Evolutionary conservation across 2,329 filamentous ascomycete genomes (phyloP).

Genomic region (Trichoderma simmonsii): DNA sequence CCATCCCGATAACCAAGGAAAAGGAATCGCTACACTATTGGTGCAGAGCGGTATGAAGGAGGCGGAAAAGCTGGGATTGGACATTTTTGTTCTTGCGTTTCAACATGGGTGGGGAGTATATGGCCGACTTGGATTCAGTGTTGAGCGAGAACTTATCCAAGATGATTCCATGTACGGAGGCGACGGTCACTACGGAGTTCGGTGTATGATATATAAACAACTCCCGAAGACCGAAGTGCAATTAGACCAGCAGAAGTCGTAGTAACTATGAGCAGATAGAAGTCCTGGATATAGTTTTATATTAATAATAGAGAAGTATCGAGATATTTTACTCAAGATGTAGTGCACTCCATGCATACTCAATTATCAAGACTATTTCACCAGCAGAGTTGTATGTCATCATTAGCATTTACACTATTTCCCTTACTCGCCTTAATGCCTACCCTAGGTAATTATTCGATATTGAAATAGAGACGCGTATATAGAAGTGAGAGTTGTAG

Average conservation of each 20-base stretch:
- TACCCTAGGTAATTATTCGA: neutral
- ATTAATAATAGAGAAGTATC: too few relatives aligned
- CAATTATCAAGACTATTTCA: neutral
- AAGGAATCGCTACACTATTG: constrained; percentile 27
- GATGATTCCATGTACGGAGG: constrained; percentile 24
- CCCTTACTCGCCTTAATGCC: neutral
- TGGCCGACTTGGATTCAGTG: constrained; percentile 26
- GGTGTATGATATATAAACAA: constrained; percentile 1
- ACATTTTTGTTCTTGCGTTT: constrained; percentile 26
- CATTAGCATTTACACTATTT: neutral
- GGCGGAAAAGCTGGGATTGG: constrained; percentile 26
- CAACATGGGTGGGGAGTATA: constrained; percentile 26
- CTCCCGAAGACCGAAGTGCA: neutral
- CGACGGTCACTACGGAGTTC: neutral
- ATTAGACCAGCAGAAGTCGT: too few relatives aligned
- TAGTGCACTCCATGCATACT: neutral
- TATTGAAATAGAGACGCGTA: neutral
- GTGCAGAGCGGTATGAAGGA: constrained; percentile 26
- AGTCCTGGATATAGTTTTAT: neutral
- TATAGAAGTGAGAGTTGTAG: neutral
- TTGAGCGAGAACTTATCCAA: constrained; percentile 25
- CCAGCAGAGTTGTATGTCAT: neutral
- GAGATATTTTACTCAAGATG: neutral
- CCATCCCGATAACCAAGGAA: constrained; percentile 28
- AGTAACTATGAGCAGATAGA: neutral